A percentile compares a stretch with the other conserved stretches of the same genome.
These are phyloP conservation scores for Cinchona pubescens DNA, from an alignment of 257 asterid genomes.

Conservation along the genomic window DNA sequence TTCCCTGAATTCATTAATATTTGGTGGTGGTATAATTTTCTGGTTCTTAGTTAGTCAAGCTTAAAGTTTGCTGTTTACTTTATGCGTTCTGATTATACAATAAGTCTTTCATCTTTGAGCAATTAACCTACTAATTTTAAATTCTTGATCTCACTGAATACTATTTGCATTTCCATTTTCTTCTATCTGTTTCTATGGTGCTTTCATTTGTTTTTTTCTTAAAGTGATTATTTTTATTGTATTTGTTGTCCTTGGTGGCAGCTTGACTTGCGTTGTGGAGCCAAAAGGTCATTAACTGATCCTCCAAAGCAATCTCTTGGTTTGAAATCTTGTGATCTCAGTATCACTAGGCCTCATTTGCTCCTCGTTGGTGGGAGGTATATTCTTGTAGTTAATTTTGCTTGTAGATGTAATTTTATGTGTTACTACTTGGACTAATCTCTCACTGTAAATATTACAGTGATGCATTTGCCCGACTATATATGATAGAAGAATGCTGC, in stretches of 20 bases:
- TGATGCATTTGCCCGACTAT: conserved; percentile 93
- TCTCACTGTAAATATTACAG: conserved; percentile 44
- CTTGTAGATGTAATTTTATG: conserved; percentile 16
- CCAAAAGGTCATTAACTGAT: conserved; percentile 74
- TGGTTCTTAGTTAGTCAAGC: not conserved
- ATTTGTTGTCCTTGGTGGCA: conserved; percentile 26
- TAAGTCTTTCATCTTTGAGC: not conserved
- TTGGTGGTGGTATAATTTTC: not conserved
- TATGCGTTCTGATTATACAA: not conserved
- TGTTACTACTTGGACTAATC: conserved; percentile 18
- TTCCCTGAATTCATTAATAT: not conserved
- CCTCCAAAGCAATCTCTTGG: conserved; percentile 78
- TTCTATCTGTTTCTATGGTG: not conserved
- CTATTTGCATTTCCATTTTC: not conserved
- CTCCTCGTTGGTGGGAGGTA: conserved; percentile 99
- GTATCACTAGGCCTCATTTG: conserved; percentile 86
- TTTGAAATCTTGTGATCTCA: conserved; percentile 89
- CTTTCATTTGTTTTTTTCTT: not conserved
- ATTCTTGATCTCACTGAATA: not conserved
- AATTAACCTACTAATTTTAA: not conserved
- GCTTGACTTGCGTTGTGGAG: conserved; percentile 95
- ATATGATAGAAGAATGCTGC: conserved; percentile 97
- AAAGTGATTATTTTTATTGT: not conserved
- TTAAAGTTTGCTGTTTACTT: not conserved
- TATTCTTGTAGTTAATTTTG: conserved; percentile 19